Evolutionary conservation across 331 rosid species (phyloP).

Genomic region (Phaseolus coccineus): DNA sequence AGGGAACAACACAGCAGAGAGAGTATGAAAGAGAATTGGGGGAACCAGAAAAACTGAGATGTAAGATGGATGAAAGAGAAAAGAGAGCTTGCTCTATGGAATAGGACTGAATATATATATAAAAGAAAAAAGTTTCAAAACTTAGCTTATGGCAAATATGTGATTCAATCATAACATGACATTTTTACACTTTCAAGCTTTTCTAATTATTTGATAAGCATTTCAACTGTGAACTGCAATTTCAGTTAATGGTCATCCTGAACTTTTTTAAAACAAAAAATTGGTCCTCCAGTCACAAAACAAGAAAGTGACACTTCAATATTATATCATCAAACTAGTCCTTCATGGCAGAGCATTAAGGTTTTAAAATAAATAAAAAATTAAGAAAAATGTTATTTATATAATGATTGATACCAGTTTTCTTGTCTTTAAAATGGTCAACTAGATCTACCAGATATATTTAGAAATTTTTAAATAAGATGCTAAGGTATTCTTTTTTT

Average conservation of each 20-base stretch:
- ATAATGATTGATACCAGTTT: no score
- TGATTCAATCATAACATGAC: no score
- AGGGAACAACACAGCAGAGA: background rate
- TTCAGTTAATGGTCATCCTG: background rate
- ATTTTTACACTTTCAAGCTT: background rate
- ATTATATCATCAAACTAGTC: background rate
- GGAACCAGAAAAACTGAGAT: slow-evolving; percentile 21
- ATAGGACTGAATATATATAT: background rate
- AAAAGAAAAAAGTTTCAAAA: background rate
- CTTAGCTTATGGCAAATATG: background rate
- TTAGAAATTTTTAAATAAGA: no score
- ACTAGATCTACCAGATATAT: no score
- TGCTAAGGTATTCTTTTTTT: no score
- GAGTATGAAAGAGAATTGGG: background rate
- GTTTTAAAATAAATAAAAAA: no score
- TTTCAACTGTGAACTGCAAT: background rate
- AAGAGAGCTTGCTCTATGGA: slow-evolving; percentile 5
- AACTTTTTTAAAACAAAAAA: background rate
- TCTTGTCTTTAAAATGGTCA: no score
- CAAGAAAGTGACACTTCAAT: background rate
- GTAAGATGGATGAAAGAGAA: background rate
- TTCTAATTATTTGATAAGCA: background rate
- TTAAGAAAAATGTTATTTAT: no score
- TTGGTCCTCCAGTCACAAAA: background rate
- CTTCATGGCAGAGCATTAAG: background rate